These are phyloP conservation scores for Fusarium odoratissimum DNA, from an alignment of 2,329 filamentous ascomycete genomes.

Conservation along the genomic window DNA sequence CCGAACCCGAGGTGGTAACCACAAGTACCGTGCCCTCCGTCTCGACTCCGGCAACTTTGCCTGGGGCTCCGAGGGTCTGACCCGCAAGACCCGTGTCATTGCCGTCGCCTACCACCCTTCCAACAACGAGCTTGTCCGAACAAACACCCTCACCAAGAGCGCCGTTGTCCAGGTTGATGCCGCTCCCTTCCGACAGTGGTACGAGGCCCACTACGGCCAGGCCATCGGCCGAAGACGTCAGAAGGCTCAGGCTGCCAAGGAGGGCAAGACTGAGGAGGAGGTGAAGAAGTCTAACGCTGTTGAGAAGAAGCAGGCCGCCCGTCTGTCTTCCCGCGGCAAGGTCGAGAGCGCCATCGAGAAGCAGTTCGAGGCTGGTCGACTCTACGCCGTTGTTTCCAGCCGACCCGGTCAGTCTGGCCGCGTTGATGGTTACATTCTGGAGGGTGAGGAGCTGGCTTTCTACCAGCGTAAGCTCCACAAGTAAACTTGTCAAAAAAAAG, in stretches of 20 bases:
- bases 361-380: conserved; percentile 99
- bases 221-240: conserved; percentile 90
- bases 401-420: conserved; percentile 97
- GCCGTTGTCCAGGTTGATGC: conserved; percentile 99
- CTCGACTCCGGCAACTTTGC: conserved; percentile 99
- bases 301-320: conserved; percentile 94
- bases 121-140: conserved; percentile 99
- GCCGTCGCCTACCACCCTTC: conserved; percentile 98
- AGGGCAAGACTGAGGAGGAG: conserved; percentile 73
- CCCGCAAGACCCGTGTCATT: conserved; percentile 99
- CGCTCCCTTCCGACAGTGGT: conserved; percentile 99
- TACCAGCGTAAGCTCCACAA: conserved; percentile 99
- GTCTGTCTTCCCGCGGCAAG: conserved; percentile 87
- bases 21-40: conserved; percentile 99
- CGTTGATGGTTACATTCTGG: conserved; percentile 96
- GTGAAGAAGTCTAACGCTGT: conserved; percentile 95
- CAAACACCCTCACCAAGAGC: conserved; percentile 99
- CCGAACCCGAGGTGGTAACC: conserved; percentile 97
- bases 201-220: conserved; percentile 99
- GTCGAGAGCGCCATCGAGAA: conserved; percentile 92
- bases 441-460: conserved; percentile 99
- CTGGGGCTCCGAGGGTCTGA: conserved; percentile 97
- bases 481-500: conserved; percentile 66
- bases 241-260: conserved; percentile 74
- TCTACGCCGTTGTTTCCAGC: conserved; percentile 92